phyloP scores from a whole-genome alignment of 345 rosid genomes.

The Lenwebbia sp. region DNA sequence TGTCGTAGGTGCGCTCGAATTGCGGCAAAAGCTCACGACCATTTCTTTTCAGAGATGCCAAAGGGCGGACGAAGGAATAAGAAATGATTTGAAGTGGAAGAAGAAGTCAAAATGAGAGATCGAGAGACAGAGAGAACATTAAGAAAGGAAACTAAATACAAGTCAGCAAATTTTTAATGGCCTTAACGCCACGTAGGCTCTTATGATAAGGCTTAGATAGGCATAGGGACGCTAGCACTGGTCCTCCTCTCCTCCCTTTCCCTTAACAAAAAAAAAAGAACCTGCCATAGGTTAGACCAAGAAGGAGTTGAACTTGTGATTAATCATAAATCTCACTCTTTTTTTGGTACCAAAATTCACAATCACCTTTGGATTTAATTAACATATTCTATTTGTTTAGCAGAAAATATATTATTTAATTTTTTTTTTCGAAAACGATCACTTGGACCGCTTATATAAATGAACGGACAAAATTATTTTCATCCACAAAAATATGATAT shows the following conservation, averaged over 20 bases:
- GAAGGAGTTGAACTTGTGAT: background rate
- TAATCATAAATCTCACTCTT: background rate
- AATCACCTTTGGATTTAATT: too few relatives aligned
- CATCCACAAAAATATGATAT: too few relatives aligned
- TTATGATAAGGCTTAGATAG: too few relatives aligned
- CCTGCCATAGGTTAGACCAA: background rate
- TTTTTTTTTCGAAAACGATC: too few relatives aligned
- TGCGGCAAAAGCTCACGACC: background rate
- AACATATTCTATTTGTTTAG: background rate
- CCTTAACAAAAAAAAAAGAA: too few relatives aligned
- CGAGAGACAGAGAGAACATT: too few relatives aligned
- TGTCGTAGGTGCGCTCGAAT: background rate
- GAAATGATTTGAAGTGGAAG: background rate
- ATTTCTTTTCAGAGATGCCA: background rate
- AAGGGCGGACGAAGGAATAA: background rate
- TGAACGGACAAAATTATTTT: background rate
- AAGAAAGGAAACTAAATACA: background rate
- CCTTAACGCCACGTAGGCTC: too few relatives aligned
- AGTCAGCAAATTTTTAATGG: background rate
- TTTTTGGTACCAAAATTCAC: background rate
- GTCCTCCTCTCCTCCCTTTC: too few relatives aligned
- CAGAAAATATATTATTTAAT: accelerated
- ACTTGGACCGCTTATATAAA: background rate
- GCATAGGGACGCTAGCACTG: too few relatives aligned
- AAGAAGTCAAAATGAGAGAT: background rate